Evolutionary conservation across 2,329 filamentous ascomycete genomes (phyloP).

Genomic region (Hypomyces perniciosus): DNA sequence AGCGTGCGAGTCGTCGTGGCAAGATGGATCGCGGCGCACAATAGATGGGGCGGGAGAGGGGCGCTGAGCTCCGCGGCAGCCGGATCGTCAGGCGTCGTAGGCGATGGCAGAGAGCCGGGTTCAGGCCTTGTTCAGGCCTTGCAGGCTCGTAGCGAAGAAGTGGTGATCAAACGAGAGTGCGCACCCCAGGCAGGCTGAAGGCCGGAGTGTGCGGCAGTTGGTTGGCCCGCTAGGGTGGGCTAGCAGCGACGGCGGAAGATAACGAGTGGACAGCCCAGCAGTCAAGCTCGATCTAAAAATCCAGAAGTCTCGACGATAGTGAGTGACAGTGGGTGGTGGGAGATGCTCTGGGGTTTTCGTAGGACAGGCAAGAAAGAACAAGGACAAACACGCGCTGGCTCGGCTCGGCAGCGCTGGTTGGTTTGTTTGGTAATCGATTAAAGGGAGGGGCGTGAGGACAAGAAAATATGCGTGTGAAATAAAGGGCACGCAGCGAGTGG

Average conservation of each 20-base stretch:
- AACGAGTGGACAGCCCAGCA: slow-evolving; percentile 19
- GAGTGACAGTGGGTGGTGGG: slow-evolving; percentile 20
- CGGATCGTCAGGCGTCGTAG: slow-evolving; percentile 10
- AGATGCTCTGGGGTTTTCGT: slow-evolving; percentile 21
- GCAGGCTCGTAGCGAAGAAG: not conserved
- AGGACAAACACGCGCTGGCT: slow-evolving; percentile 5
- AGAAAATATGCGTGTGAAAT: not conserved
- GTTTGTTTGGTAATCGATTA: not conserved
- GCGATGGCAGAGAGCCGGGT: not conserved
- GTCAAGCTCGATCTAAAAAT: slow-evolving; percentile 15
- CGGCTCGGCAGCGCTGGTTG: slow-evolving; percentile 3
- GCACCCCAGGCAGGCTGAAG: not conserved
- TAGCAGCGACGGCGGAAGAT: slow-evolving; percentile 12
- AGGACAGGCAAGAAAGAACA: slow-evolving; percentile 13
- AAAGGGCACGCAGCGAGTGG: not conserved
- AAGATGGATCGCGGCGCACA: not conserved
- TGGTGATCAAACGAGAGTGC: not conserved
- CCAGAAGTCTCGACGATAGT: slow-evolving; percentile 15
- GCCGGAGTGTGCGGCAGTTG: not conserved
- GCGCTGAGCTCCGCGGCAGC: slow-evolving; percentile 6
- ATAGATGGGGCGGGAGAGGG: not conserved
- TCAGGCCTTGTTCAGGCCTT: not conserved
- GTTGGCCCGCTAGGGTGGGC: not conserved
- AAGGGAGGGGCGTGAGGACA: not conserved
- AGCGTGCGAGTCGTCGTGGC: not conserved